A percentile compares a stretch with the other conserved stretches of the same genome.
Conservation (phyloP, 805 yeast genomes). For the Saccharomyces jurei region DNA sequence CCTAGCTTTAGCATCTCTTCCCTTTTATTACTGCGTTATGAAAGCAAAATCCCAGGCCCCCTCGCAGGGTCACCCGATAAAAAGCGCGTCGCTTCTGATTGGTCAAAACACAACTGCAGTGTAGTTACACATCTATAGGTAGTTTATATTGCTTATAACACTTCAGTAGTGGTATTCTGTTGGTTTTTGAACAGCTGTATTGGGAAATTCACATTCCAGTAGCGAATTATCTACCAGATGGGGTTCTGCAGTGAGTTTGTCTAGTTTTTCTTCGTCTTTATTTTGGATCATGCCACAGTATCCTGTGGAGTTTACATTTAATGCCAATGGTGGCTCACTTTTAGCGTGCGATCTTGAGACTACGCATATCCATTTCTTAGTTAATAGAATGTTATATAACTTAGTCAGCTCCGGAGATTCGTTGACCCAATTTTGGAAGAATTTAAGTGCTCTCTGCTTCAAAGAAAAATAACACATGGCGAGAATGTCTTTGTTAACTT, state of each 20-base stretch:
- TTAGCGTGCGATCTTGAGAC: conserved; percentile 68
- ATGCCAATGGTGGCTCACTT: conserved; percentile 28
- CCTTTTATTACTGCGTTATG: not conserved
- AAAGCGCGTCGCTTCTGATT: not conserved
- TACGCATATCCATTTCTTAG: conserved; percentile 73
- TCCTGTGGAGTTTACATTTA: conserved; percentile 74
- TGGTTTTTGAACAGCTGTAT: conserved; percentile 46
- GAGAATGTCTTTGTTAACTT: conserved; percentile 47
- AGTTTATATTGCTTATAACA: not conserved
- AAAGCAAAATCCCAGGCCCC: not conserved
- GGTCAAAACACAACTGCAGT: not conserved
- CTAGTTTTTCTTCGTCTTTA: conserved; percentile 50
- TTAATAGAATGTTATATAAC: conserved; percentile 77
- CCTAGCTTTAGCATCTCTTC: not conserved
- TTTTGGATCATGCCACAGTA: conserved; percentile 71
- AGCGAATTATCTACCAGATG: conserved; percentile 42
- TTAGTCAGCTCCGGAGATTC: conserved; percentile 30
- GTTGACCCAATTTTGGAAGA: conserved; percentile 44
- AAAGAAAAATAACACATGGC: conserved; percentile 65
- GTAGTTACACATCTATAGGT: not conserved
- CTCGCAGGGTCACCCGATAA: not conserved
- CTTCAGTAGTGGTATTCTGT: conserved; percentile 55
- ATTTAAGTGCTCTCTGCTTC: conserved; percentile 62
- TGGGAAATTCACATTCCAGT: conserved; percentile 58
- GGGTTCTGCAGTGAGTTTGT: conserved; percentile 41